Base-by-base conservation (phyloP, 2,329 filamentous ascomycete genomes). In the Penicillium crustosum region DNA sequence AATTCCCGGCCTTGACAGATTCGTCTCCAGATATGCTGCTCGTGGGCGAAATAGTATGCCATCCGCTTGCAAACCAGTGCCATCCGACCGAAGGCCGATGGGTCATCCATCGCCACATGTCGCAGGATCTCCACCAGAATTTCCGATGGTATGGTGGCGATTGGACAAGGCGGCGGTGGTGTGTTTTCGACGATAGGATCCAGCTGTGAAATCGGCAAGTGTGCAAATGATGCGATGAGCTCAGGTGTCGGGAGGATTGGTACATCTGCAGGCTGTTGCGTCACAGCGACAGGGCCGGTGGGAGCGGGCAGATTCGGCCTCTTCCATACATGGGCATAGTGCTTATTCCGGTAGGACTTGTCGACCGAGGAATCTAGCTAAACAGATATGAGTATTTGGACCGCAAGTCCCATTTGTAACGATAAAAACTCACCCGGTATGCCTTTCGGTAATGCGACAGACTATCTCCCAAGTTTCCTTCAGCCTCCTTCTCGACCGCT, bases 391-490 rank as follows among this genome's bases (percentile, higher is more conserved):
- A 73, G 58, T 19, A 59, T 36, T n/a, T n/a, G n/a, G 0, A 35
- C 13, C 15, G 2, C 19, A n/a, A 15, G 10, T 6, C 35, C 35
- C 4, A 13, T 38, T 25, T 43, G 15, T 33, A 51, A 6, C 23
- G 27, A 36, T n/a, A 69, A 6, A 21, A 15, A 53, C 61, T 58
- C 21, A 93, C 91, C 72, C 89, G 86, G 73, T 96, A 97, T 0
- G 94, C 94, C 73, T 89, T 92, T 47, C 94, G 86, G 74, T 99
- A 99, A 50, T 95, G 83, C 63, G 84, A 86, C 55, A 99, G 74
- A 71, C 93, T 97, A 62, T 97, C 93, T 6, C 93, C 92, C 50
- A 97, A 81, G 61, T 86, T 94, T 0, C 94, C 94, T 67, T 89
- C 85, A 0, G 83, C 84, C 76, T 99, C 94, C 74, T 88, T 92